These are phyloP conservation scores for Blastocrithidia nonstop DNA, from an alignment of 208 protist species.

Conservation along the genomic window DNA sequence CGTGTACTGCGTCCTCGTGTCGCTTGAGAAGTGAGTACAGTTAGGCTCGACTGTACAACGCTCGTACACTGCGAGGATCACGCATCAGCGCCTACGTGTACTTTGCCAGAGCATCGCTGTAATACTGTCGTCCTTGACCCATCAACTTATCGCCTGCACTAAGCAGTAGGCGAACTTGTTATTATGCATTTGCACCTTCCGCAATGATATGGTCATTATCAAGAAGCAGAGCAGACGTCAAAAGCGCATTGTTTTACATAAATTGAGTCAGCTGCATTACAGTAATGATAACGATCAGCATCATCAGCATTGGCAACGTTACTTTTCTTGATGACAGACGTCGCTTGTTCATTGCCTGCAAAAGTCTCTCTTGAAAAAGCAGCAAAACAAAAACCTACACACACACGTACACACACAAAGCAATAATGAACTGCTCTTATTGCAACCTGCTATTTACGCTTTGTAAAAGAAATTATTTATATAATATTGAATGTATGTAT, in stretches of 20 bases:
- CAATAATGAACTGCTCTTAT: too few species aligned
- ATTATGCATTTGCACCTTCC: slow-evolving; percentile 2
- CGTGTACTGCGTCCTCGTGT: slow-evolving; percentile 18
- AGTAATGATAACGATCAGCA: too few species aligned
- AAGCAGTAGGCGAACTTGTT: slow-evolving; percentile 33
- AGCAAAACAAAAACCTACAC: not conserved
- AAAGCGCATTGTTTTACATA: not conserved
- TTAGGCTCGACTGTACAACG: slow-evolving; percentile 63
- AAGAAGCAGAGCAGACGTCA: slow-evolving; percentile 4
- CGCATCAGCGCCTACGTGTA: slow-evolving; percentile 60
- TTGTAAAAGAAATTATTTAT: too few species aligned
- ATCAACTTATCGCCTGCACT: slow-evolving; percentile 51
- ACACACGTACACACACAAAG: slow-evolving; percentile 3
- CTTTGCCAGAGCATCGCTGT: slow-evolving; percentile 73
- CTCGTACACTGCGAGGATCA: slow-evolving; percentile 35
- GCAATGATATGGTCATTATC: not conserved
- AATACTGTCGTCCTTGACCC: slow-evolving; percentile 36
- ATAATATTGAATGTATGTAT: too few species aligned
- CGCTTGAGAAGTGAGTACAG: slow-evolving; percentile 50
- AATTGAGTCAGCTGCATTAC: too few species aligned
- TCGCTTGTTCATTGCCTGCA: too few species aligned
- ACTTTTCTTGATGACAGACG: too few species aligned
- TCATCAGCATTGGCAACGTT: too few species aligned
- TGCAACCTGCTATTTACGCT: not conserved
- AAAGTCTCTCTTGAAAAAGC: not conserved